Conservation (phyloP, 2,329 filamentous ascomycete species). For the Fusarium duplospermum region DNA sequence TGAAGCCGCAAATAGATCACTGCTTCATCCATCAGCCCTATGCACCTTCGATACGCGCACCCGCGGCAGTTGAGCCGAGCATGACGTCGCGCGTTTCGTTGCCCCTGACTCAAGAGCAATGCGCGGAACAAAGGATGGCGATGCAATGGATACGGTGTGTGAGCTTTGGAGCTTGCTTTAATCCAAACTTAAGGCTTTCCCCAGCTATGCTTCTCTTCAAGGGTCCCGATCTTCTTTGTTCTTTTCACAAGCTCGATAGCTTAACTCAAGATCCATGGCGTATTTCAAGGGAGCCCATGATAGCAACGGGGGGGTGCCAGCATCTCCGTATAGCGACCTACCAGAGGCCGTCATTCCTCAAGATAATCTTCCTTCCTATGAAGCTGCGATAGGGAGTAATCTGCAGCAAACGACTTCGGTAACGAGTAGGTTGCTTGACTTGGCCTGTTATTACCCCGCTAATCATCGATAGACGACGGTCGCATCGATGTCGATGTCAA, state of each 20-base stretch:
- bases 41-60: background rate
- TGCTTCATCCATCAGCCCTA: slow-evolving; percentile 20
- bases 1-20: slow-evolving; percentile 1
- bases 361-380: slow-evolving; percentile 23
- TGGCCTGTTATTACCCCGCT: background rate
- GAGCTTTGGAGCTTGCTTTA: background rate
- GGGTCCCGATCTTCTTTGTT: background rate
- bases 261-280: slow-evolving; percentile 8
- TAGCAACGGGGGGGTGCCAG: background rate
- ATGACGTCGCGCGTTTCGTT: background rate
- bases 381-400: slow-evolving; percentile 9
- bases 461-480: slow-evolving; percentile 18
- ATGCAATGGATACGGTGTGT: background rate
- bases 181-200: background rate
- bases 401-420: slow-evolving; percentile 14
- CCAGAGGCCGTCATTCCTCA: slow-evolving; percentile 15
- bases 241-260: background rate
- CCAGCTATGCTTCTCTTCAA: background rate
- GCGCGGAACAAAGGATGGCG: background rate
- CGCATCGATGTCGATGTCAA: slow-evolving; percentile 27
- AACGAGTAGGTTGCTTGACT: slow-evolving; percentile 1
- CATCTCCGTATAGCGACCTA: slow-evolving; percentile 21
- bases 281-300: background rate
- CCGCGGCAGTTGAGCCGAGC: background rate
- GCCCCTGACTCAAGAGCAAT: background rate